Conservation (phyloP, 163 green algal genomes). For the Chloromonas sp. region DNA sequence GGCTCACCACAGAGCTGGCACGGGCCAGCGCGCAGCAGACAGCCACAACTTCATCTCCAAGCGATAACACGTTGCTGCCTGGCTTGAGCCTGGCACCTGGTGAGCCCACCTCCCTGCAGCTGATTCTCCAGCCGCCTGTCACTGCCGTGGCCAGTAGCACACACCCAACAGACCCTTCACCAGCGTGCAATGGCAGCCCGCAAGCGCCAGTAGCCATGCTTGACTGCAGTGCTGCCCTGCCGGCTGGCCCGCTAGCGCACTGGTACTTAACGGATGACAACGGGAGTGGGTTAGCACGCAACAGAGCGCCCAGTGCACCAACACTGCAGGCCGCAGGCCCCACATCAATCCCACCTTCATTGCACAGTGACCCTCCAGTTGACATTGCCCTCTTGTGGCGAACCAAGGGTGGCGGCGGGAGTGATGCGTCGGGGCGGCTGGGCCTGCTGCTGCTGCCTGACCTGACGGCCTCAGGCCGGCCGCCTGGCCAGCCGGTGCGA, state of each 20-base stretch:
- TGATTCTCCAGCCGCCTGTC: neutral
- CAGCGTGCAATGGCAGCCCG: no score
- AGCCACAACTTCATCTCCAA: neutral
- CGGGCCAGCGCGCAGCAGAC: neutral
- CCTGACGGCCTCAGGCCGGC: neutral
- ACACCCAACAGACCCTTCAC: no score
- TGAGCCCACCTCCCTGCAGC: neutral
- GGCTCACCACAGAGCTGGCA: neutral
- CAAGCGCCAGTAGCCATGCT: neutral
- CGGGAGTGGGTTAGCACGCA: neutral
- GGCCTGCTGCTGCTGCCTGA: neutral
- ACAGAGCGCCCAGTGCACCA: no score
- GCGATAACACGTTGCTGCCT: neutral
- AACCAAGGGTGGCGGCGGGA: neutral
- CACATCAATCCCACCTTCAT: neutral
- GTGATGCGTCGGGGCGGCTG: neutral
- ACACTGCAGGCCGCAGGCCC: no score
- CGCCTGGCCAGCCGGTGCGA: neutral
- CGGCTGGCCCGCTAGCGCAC: neutral
- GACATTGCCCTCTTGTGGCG: conserved; percentile 5
- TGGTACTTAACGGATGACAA: neutral
- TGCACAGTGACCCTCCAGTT: conserved; percentile 3
- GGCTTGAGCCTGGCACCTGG: neutral
- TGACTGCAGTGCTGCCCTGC: neutral
- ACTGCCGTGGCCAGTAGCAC: no score